phyloP scores from a whole-genome alignment of 305 asterid species.

The Solanum hybrid region DNA sequence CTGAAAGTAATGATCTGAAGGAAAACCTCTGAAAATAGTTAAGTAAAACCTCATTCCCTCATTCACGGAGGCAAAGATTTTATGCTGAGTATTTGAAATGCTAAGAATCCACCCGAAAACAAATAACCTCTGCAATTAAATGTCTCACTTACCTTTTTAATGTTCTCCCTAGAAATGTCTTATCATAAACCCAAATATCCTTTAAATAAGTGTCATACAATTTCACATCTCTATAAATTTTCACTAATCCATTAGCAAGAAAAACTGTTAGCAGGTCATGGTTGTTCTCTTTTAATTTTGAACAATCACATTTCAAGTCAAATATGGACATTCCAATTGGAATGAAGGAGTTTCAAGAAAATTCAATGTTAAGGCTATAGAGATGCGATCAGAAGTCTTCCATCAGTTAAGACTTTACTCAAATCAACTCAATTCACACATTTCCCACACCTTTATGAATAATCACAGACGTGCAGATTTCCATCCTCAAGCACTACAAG shows the following conservation, averaged over 20 bases:
- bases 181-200: not conserved
- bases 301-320: not conserved
- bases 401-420: not conserved
- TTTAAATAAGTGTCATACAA: not conserved
- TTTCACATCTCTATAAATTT: not conserved
- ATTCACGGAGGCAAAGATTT: not conserved
- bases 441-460: not conserved
- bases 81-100: not conserved
- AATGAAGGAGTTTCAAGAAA: not conserved
- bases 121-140: not conserved
- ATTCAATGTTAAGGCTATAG: not conserved
- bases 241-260: not conserved
- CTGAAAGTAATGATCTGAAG: not conserved
- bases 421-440: not conserved
- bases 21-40: not conserved
- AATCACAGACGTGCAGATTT: not conserved
- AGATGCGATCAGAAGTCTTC: not conserved
- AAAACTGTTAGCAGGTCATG: not conserved
- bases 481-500: not conserved
- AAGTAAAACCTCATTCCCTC: not conserved
- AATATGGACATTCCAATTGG: not conserved
- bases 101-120: not conserved
- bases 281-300: not conserved
- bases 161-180: not conserved
- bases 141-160: not conserved